Conservation (phyloP, 2,329 filamentous ascomycete species). For the Aspergillus uvarum region DNA sequence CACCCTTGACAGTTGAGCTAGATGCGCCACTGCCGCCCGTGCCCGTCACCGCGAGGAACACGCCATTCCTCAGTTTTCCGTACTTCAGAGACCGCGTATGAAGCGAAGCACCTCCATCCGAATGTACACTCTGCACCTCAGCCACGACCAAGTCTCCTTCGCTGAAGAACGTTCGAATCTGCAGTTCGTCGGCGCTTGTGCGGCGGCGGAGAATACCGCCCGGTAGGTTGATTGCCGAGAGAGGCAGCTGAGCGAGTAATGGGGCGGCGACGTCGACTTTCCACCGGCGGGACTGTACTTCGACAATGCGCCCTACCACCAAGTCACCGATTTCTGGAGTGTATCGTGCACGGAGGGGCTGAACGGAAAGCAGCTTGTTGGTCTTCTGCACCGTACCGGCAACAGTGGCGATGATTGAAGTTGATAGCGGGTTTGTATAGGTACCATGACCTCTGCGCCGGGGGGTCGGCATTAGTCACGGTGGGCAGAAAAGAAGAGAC, state of each 20-base stretch:
- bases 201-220: slow-evolving; percentile 88
- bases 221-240: slow-evolving; percentile 89
- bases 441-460: slow-evolving; percentile 81
- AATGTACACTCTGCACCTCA: slow-evolving; percentile 86
- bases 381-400: slow-evolving; percentile 88
- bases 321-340: slow-evolving; percentile 94
- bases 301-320: slow-evolving; percentile 87
- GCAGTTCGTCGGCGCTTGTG: slow-evolving; percentile 93
- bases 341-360: slow-evolving; percentile 87
- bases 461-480: background rate
- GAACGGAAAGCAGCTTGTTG: slow-evolving; percentile 93
- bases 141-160: slow-evolving; percentile 93
- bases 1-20: slow-evolving; percentile 33
- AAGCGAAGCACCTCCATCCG: slow-evolving; percentile 80
- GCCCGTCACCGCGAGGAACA: slow-evolving; percentile 80
- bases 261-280: slow-evolving; percentile 90
- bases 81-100: slow-evolving; percentile 92
- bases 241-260: slow-evolving; percentile 78
- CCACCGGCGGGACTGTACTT: slow-evolving; percentile 93
- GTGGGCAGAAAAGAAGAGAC: background rate
- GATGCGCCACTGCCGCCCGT: slow-evolving; percentile 67
- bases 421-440: slow-evolving; percentile 62
- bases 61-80: slow-evolving; percentile 90
- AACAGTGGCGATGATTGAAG: slow-evolving; percentile 81
- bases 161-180: slow-evolving; percentile 95